Conservation (phyloP, 1,139 yeast genomes). For the Sugiyamaella paludigena region DNA sequence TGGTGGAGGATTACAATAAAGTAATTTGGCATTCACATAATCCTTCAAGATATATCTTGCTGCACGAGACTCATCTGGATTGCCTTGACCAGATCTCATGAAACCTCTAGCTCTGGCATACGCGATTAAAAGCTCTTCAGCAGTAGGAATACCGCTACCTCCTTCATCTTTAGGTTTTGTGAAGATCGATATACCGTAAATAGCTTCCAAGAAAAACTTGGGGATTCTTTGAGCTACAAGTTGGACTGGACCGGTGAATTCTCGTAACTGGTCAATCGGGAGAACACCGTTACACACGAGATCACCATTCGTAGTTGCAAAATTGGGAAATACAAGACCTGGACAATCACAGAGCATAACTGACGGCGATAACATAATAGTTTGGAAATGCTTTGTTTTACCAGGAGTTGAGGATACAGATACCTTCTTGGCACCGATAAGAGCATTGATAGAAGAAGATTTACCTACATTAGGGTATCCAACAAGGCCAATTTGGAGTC, state of each 20-base stretch:
- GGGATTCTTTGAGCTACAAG: constrained; percentile 88
- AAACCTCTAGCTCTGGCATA: constrained; percentile 97
- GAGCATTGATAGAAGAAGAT: constrained; percentile 91
- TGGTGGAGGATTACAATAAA: constrained; percentile 89
- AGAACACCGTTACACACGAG: constrained; percentile 96
- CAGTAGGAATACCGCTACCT: constrained; percentile 84
- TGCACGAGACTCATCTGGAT: constrained; percentile 96
- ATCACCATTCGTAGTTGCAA: constrained; percentile 95
- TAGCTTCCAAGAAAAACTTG: constrained; percentile 80
- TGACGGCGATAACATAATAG: constrained; percentile 77
- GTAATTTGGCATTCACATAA: constrained; percentile 86
- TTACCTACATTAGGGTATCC: constrained; percentile 94
- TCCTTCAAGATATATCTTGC: constrained; percentile 91
- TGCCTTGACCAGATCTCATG: constrained; percentile 89
- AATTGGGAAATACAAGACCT: constrained; percentile 97
- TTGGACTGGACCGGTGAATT: constrained; percentile 86
- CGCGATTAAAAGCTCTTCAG: constrained; percentile 84
- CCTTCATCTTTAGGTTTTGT: constrained; percentile 77
- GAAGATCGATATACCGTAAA: constrained; percentile 88
- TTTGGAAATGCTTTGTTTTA: constrained; percentile 98
- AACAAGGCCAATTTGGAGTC: constrained; percentile 87
- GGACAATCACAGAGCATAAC: constrained; percentile 97
- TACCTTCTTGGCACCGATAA: constrained; percentile 94
- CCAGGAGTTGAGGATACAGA: constrained; percentile 99
- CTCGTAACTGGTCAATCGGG: constrained; percentile 96